Evolutionary conservation across 2,329 filamentous ascomycete species (phyloP), one percentile per base, ranked within the genome.

Genomic region (Ophiocordyceps australis): DNA sequence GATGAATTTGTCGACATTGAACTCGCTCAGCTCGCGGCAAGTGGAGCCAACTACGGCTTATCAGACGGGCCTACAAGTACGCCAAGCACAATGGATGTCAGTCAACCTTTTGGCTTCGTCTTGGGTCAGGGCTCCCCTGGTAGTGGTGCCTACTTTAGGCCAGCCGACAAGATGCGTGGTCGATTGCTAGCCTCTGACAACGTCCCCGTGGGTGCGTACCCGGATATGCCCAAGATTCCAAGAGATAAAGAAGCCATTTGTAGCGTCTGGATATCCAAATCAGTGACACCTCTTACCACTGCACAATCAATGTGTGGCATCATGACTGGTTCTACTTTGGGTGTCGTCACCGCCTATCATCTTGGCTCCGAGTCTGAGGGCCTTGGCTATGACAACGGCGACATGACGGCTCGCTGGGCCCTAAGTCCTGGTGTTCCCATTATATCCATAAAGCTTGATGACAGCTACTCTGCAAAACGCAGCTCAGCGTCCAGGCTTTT

Each of bases 391-490:
- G 59, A 63, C 20, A 69, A 70, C 21, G 83, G 83, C 4, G 77
- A 91, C 39, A 64, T 89, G 35, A 92, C 81, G 20, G 79, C 80
- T 18, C 78, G 77, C 36, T 95, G 86, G 86, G 73, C 81, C 8
- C 58, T 95, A 9, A 83, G 82, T 41, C 89, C 89, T 3, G 89
- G 89, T 21, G 83, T 95, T 4, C 89, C 89, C 0, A 89, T 98
- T 32, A 65, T 94, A 28, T 68, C 72, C 2, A 70, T 98, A 32
- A 69, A 69, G 23, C 67, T 93, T 6, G 89, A 98, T 40, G 83
- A 93, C 16, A 70, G 70, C 27, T 89, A 83, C 47, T 85, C 65
- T 25, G 48, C 62, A 15, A 74, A 72, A 37, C 73, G 85, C 17
- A 74, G 74, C 42, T 55, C 65, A 4, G 58, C 73, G 25, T 66